phyloP scores from a whole-genome alignment of 176 grass and related monocot species.

The Melocanna baccifera region DNA sequence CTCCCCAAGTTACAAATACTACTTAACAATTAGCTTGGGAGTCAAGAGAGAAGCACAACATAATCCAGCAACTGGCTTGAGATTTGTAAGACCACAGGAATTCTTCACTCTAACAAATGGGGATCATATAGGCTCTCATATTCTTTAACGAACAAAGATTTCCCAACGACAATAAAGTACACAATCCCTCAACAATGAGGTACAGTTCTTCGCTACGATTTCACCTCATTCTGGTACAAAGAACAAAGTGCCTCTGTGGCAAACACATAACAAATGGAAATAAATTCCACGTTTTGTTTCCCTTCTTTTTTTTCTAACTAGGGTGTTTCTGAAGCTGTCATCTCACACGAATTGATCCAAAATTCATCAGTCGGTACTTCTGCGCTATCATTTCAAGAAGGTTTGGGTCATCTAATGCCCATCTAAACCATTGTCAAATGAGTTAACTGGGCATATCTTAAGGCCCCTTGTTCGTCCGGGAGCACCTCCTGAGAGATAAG shows the following conservation, averaged over 20 bases:
- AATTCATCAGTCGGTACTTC: constrained; percentile 38
- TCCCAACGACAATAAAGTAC: constrained; percentile 18
- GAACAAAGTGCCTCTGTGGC: constrained; percentile 10
- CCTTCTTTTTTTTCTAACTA: constrained; percentile 24
- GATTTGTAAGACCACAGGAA: background rate
- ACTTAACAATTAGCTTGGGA: background rate
- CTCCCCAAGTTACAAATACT: background rate
- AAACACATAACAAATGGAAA: constrained; percentile 47
- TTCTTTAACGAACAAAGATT: constrained; percentile 11
- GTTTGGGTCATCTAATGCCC: constrained; percentile 31
- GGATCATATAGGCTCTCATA: background rate
- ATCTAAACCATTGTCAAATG: constrained; percentile 22
- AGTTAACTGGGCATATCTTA: constrained; percentile 17
- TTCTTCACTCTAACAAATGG: background rate
- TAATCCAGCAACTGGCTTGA: background rate
- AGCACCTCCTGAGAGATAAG: constrained; percentile 59
- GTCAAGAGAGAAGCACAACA: background rate
- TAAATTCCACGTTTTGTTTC: constrained; percentile 29
- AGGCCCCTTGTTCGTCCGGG: constrained; percentile 82
- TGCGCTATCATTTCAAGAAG: constrained; percentile 33
- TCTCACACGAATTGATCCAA: constrained; percentile 32
- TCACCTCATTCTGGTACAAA: constrained; percentile 12
- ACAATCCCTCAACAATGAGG: constrained; percentile 27
- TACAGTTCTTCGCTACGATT: constrained; percentile 35
- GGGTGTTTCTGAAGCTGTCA: constrained; percentile 30